phyloP scores from a whole-genome alignment of 345 rosid species.

The Erysimum cheiranthoides region DNA sequence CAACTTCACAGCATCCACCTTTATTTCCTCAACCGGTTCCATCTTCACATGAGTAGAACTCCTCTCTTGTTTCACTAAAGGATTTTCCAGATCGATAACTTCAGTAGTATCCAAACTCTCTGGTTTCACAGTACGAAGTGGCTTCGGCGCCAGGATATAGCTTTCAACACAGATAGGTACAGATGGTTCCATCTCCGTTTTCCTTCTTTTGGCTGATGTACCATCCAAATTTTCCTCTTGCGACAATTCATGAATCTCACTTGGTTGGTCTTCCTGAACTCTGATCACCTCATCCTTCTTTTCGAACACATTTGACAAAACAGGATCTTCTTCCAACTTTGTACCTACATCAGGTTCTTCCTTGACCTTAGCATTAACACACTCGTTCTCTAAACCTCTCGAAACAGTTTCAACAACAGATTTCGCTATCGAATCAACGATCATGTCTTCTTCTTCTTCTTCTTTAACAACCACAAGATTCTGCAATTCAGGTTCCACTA shows the following conservation, averaged over 20 bases:
- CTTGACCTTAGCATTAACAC: conserved; percentile 20
- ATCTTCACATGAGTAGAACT: not conserved
- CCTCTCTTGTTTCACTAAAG: conserved; percentile 19
- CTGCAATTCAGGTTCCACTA: conserved; percentile 14
- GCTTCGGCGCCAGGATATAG: not conserved
- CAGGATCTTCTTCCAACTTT: not conserved
- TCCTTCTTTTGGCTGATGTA: not conserved
- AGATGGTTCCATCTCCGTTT: not conserved
- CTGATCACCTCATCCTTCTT: conserved; percentile 11
- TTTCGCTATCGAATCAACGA: not conserved
- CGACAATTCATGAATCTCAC: not conserved
- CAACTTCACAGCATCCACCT: not conserved
- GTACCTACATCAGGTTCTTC: conserved; percentile 23
- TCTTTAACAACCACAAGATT: not conserved
- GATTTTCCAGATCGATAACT: conserved; percentile 13
- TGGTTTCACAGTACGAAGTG: conserved; percentile 27
- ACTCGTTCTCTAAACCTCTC: not conserved
- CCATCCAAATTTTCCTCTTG: not conserved
- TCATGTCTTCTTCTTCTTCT: not conserved
- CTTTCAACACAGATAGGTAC: not conserved
- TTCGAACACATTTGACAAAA: not conserved
- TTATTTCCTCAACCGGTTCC: conserved; percentile 21
- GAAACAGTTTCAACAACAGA: conserved; percentile 18
- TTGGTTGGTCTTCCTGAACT: conserved; percentile 24
- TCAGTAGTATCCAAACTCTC: conserved; percentile 16